Percentiles rank a stretch among this genome's conserved stretches.
These are phyloP conservation scores for Candida verbasci DNA, from an alignment of 805 yeast species.

Conservation along the genomic window DNA sequence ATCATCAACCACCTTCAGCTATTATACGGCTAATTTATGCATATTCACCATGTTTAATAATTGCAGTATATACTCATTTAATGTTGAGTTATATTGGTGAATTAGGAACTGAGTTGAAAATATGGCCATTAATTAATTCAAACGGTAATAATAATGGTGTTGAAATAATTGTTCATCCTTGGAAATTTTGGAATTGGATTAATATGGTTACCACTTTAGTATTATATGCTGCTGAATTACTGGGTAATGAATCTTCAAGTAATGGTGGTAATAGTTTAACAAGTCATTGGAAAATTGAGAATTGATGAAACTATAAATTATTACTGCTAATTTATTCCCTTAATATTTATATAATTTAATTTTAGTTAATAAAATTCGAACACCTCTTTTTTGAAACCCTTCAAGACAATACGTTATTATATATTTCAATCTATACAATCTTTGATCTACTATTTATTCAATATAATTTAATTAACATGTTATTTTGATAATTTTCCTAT, in stretches of 20 bases:
- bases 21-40: slow-evolving; percentile 59
- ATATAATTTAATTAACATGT: background rate
- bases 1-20: slow-evolving; percentile 17
- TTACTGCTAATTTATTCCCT: background rate
- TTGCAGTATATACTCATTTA: slow-evolving; percentile 92
- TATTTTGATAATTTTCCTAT: slow-evolving; percentile 1
- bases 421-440: background rate
- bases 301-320: too few relatives aligned
- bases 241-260: slow-evolving; percentile 32
- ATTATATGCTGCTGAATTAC: slow-evolving; percentile 76
- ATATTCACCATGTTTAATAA: slow-evolving; percentile 88
- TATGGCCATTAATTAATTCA: slow-evolving; percentile 60
- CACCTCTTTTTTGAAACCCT: too few relatives aligned
- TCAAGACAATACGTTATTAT: background rate
- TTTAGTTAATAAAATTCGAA: too few relatives aligned
- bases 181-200: slow-evolving; percentile 98
- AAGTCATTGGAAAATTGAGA: slow-evolving; percentile 40
- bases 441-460: background rate
- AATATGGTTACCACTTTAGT: slow-evolving; percentile 77
- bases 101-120: slow-evolving; percentile 55
- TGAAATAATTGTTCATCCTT: slow-evolving; percentile 51
- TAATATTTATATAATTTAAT: too few relatives aligned
- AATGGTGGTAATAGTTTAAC: slow-evolving; percentile 33
- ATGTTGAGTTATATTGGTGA: slow-evolving; percentile 85
- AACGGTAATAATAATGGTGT: slow-evolving; percentile 15